Base-by-base conservation (phyloP, 2,329 filamentous ascomycete species). In the Zymoseptoria brevis region DNA sequence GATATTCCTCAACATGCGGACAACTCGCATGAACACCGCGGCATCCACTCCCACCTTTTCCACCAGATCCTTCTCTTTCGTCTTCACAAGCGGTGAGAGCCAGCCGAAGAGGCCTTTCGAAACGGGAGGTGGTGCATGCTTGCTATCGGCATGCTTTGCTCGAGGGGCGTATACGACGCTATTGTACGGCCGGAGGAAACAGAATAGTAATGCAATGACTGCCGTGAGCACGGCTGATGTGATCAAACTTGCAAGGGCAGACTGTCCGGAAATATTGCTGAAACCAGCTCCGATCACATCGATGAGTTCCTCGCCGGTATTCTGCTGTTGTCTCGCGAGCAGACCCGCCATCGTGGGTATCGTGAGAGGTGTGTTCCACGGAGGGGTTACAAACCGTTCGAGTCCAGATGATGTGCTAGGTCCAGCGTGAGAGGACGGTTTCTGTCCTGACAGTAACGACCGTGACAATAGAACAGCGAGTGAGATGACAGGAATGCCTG, bases 91-190 rank as follows among this genome's bases (percentile, higher is more conserved):
- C 0, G 93, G 92, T 19, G 79, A 79, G 30, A 96, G 74, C 94
- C 94, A 99, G 53, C 90, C 87, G 72, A 96, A 91, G 8, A 93
- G 78, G n/a, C 89, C 88, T 71, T 88, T 95, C 58, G 88, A 89
- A 68, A 97, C 82, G 0, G 88, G 85, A 11, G 94, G 94, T 19
- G 93, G 94, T 8, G 89, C 84, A 77, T 96, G 91, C 74, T 88
- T 90, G 66, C 90, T 86, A 73, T 97, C 93, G 72, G 90, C 88
- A 79, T 96, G 87, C 73, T 96, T 96, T 54, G 95, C 80, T 73
- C 95, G 93, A 49, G 94, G 94, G 3, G 94, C 92, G 76, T 99
- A 99, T 53, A 99, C 90, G 67, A 93, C 83, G 58, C 87, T 88
- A 74, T 97, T 93, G 75, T 92, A 91, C 4, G 94, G 94, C 61